Percentiles rank a stretch among this genome's conserved stretches.
Evolutionary conservation across 2,329 filamentous ascomycete species (phyloP).

Genomic region (Hypomyces rosellus): DNA sequence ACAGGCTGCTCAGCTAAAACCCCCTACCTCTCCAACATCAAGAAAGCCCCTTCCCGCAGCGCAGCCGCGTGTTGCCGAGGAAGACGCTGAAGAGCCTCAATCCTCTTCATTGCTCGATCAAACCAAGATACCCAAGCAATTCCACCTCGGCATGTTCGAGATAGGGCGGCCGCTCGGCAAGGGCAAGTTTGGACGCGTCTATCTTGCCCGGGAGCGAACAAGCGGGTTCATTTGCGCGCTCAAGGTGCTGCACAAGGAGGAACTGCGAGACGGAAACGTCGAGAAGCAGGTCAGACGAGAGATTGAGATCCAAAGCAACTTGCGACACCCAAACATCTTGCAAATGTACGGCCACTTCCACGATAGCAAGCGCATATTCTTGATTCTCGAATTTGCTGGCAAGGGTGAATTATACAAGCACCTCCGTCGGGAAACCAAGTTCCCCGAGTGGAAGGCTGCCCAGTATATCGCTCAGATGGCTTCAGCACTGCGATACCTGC

Average conservation of each 20-base stretch:
- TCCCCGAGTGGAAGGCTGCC: constrained; percentile 63
- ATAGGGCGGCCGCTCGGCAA: constrained; percentile 68
- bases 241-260: constrained; percentile 65
- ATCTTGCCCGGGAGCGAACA: constrained; percentile 60
- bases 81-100: constrained; percentile 45
- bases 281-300: constrained; percentile 67
- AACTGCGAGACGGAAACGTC: constrained; percentile 64
- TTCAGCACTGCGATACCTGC: constrained; percentile 22
- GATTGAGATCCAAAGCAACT: constrained; percentile 67
- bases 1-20: constrained; percentile 54
- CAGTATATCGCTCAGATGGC: constrained; percentile 70
- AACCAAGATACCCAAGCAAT: constrained; percentile 53
- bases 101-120: constrained; percentile 51
- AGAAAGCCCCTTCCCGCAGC: constrained; percentile 43
- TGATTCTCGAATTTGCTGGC: constrained; percentile 64
- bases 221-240: constrained; percentile 65
- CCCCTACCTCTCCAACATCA: constrained; percentile 41
- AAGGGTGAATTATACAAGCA: constrained; percentile 65
- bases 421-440: constrained; percentile 57
- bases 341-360: constrained; percentile 66
- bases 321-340: constrained; percentile 60
- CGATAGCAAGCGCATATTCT: constrained; percentile 63
- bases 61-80: constrained; percentile 39
- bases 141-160: constrained; percentile 78
- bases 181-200: constrained; percentile 68